Evolutionary conservation across 2,329 filamentous ascomycete genomes (phyloP), one percentile per base, ranked within the genome.

Genomic region (Didymosphaeria variabile): DNA sequence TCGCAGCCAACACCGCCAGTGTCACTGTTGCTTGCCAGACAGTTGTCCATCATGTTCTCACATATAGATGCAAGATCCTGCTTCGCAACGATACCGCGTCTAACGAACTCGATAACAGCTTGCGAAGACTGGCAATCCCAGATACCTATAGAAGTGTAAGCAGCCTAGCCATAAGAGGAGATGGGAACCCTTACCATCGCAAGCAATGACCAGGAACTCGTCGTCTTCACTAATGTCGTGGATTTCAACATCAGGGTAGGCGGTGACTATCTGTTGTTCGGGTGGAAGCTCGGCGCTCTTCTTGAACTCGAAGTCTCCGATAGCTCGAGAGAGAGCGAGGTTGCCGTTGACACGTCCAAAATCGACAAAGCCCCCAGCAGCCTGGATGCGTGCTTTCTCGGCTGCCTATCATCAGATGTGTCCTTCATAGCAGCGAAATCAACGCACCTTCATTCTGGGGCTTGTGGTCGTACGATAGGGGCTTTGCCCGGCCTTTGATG

Each of bases 11-110:
- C 94, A 66, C 95, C 95, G 58, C 95, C 95, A 34, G 94, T 97
- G 82, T 99, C 95, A 69, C 94, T 97, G 86, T 97, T 98, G 63
- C 94, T 97, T 44, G 95, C 94, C 67, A 99, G 86, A 78, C 95
- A 99, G 84, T 98, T 99, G 84, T 99, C 94, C 95, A 99, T 99
- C 93, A 99, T 97, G 83, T 99, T 99, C 82, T 99, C 95, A 80
- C 94, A 98, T 74, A 99, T 98, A 78, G 92, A 91, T 58, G 94
- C 89, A 55, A 99, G 87, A 53, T 96, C 91, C 82, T 99, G 95
- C 84, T 97, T 97, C 55, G 94, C 94, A 53, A 93, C 94, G 79
- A 99, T 97, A 59, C 95, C 95, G 76, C 95, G 91, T 78, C 95
- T 88, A 67, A 98, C 95, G 77, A 99, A 99, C 80, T 99, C 95